Evolutionary conservation across 164 flowering plant species (phyloP).

Genomic region (Magnolia officinalis): DNA sequence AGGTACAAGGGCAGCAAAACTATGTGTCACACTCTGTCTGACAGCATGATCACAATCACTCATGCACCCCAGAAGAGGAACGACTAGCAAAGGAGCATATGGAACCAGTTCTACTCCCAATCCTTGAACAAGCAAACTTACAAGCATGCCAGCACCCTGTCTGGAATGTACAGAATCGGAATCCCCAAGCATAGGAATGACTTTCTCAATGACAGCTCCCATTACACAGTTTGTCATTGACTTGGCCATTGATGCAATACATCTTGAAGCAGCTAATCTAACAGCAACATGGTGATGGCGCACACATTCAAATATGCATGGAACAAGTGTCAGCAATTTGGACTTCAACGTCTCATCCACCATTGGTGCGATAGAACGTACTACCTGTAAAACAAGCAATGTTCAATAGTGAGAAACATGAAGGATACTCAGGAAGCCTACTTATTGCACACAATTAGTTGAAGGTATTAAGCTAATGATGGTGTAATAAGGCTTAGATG

Average conservation of each 20-base stretch:
- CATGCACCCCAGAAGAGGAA: conserved; percentile 96
- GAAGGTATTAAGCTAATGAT: too few species aligned
- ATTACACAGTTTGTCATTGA: conserved; percentile 70
- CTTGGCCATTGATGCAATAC: conserved; percentile 91
- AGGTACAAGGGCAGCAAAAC: conserved; percentile 99
- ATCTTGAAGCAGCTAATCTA: conserved; percentile 92
- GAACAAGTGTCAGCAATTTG: conserved; percentile 72
- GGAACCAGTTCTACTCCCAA: conserved; percentile 85
- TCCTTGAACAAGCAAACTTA: conserved; percentile 86
- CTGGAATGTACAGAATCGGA: conserved; percentile 64
- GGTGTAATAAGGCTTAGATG: too few species aligned
- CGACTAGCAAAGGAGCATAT: conserved; percentile 85
- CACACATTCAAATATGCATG: conserved; percentile 78
- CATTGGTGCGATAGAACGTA: conserved; percentile 79
- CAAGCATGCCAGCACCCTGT: conserved; percentile 98
- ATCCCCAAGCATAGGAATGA: conserved; percentile 81
- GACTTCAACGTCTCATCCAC: conserved; percentile 57
- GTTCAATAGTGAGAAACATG: too few species aligned
- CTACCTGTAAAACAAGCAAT: conserved; percentile 42
- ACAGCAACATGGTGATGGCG: conserved; percentile 89
- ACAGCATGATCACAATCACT: conserved; percentile 87
- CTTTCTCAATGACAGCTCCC: conserved; percentile 77
- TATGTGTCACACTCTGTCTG: conserved; percentile 90
- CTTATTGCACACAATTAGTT: too few species aligned
- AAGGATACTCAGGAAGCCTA: too few species aligned